phyloP scores from a whole-genome alignment of 495 filamentous ascomycete genomes.

The Cercophora newfieldiana region DNA sequence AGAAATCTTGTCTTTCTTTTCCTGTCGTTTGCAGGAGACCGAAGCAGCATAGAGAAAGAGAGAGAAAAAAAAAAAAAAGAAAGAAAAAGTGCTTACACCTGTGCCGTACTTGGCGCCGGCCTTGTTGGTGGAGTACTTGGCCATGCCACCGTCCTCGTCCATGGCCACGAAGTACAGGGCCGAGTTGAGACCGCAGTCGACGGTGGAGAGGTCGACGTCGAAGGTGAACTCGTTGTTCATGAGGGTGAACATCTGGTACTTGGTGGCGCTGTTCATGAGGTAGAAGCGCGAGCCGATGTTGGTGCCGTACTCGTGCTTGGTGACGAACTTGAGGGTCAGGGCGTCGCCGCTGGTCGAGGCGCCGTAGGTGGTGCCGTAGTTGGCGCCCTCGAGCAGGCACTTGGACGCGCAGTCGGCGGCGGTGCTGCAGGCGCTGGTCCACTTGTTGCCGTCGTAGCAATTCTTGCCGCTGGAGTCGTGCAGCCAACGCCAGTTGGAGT shows the following conservation, averaged over 20 bases:
- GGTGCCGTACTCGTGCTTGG: constrained; percentile 53
- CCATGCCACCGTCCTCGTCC: constrained; percentile 57
- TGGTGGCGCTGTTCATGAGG: constrained; percentile 53
- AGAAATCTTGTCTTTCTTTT: no score
- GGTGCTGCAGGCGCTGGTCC: constrained; percentile 45
- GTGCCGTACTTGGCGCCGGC: constrained; percentile 63
- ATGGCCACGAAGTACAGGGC: constrained; percentile 62
- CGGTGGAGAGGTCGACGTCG: constrained; percentile 57
- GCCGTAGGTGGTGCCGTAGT: constrained; percentile 51
- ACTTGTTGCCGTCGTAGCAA: constrained; percentile 57
- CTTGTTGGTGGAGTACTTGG: constrained; percentile 52
- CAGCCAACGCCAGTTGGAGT: constrained; percentile 57
- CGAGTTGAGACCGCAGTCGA: constrained; percentile 55
- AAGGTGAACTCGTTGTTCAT: constrained; percentile 61
- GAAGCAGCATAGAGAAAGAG: no score
- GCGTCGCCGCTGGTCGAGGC: constrained; percentile 48
- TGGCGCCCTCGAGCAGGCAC: constrained; percentile 51
- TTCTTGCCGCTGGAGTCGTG: constrained; percentile 42
- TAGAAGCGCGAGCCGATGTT: constrained; percentile 59
- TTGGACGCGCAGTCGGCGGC: constrained; percentile 47
- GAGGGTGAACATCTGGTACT: constrained; percentile 61
- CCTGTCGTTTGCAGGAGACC: no score
- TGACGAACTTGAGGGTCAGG: constrained; percentile 59
- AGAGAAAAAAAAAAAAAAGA: no score
- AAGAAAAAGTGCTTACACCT: no score